Percentiles rank a stretch among this genome's conserved stretches.
These are phyloP conservation scores for Detonula confervacea DNA, from an alignment of 352 stramenopile genomes.

Conservation along the genomic window DNA sequence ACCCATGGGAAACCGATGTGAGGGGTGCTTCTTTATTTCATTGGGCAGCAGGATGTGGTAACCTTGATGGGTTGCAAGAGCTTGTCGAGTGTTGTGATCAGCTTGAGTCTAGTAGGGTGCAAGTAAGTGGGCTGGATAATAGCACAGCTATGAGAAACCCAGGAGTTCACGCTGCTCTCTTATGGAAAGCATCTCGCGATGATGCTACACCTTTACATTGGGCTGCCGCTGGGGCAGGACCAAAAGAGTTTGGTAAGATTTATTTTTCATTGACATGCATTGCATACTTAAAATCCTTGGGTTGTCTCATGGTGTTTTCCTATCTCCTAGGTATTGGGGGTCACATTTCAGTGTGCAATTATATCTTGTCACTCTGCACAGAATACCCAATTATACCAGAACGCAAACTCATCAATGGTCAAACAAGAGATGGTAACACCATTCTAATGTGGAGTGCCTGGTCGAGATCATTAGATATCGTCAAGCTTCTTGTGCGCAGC, in stretches of 20 bases:
- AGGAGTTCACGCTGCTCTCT: constrained; percentile 30
- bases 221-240: constrained; percentile 68
- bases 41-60: constrained; percentile 73
- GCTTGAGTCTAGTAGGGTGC: constrained; percentile 4
- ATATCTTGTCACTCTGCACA: constrained; percentile 46
- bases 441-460: constrained; percentile 80
- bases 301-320: not conserved
- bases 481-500: constrained; percentile 75
- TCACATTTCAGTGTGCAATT: constrained; percentile 64
- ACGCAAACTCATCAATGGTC: constrained; percentile 63
- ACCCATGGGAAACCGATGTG: constrained; percentile 74
- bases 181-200: constrained; percentile 66
- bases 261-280: too few relatives aligned
- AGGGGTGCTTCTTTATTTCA: constrained; percentile 69
- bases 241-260: constrained; percentile 70
- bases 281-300: too few relatives aligned
- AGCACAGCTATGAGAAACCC: not conserved
- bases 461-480: constrained; percentile 72
- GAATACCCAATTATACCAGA: constrained; percentile 22
- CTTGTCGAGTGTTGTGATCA: constrained; percentile 50
- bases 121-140: not conserved
- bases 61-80: constrained; percentile 57
- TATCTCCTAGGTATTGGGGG: constrained; percentile 47
- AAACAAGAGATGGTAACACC: constrained; percentile 81
- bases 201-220: constrained; percentile 78